Evolutionary conservation across 495 filamentous ascomycete genomes (phyloP).

Genomic region (Penicillium diatomitis): DNA sequence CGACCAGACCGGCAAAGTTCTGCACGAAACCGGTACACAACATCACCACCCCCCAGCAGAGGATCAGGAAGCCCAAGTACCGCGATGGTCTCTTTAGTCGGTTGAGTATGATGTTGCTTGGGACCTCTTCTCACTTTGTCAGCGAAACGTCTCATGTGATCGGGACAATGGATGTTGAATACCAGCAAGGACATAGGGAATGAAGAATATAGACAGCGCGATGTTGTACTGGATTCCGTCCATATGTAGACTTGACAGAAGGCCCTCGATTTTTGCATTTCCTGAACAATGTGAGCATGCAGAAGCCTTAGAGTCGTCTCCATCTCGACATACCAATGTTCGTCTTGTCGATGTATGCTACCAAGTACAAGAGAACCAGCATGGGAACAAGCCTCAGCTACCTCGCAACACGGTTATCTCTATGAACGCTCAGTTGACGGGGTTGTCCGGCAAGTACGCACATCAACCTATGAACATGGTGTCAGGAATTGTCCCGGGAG

Average conservation of each 20-base stretch:
- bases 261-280: constrained; percentile 7
- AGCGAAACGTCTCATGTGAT: not conserved
- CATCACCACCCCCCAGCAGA: constrained; percentile 36
- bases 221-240: constrained; percentile 16
- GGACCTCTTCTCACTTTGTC: constrained; percentile 10
- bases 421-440: not conserved
- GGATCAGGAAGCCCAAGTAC: constrained; percentile 12
- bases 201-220: constrained; percentile 32
- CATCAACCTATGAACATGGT: not conserved
- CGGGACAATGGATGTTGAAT: not conserved
- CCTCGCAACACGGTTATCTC: not conserved
- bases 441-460: not conserved
- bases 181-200: constrained; percentile 24
- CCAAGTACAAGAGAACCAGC: constrained; percentile 4
- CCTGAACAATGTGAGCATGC: not conserved
- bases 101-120: constrained; percentile 17
- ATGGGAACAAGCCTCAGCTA: constrained; percentile 5
- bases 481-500: not conserved
- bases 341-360: constrained; percentile 3
- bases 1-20: constrained; percentile 19
- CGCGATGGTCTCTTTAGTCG: constrained; percentile 9
- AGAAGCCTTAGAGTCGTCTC: not conserved
- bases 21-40: constrained; percentile 16
- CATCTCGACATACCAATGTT: not conserved
- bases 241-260: not conserved